Conservation (phyloP, 768 basidiomycete genomes). For the Leccinum sublutescens region DNA sequence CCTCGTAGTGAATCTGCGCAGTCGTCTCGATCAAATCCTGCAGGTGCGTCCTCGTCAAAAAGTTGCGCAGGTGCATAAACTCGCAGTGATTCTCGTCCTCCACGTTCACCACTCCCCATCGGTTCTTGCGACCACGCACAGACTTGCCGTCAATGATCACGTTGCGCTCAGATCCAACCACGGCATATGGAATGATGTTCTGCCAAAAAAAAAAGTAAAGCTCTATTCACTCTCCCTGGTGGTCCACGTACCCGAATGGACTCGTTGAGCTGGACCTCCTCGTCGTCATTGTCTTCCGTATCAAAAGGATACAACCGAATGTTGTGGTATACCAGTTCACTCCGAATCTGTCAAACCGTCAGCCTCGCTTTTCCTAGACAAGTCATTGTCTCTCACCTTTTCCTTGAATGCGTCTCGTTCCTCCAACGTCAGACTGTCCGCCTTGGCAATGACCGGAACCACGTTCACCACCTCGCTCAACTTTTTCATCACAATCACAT, state of each 20-base stretch:
- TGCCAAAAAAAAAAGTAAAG: slow-evolving; percentile 31
- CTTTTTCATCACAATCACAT: slow-evolving; percentile 99
- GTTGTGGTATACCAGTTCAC: slow-evolving; percentile 86
- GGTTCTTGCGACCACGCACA: slow-evolving; percentile 94
- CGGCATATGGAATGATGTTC: slow-evolving; percentile 94
- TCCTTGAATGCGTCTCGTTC: slow-evolving; percentile 93
- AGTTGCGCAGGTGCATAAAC: slow-evolving; percentile 96
- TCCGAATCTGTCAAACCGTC: slow-evolving; percentile 69
- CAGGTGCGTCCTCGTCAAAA: slow-evolving; percentile 93
- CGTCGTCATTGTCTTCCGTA: slow-evolving; percentile 91
- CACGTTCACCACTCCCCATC: slow-evolving; percentile 98
- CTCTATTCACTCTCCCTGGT: neutral
- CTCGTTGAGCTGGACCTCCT: slow-evolving; percentile 89
- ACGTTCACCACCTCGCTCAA: slow-evolving; percentile 98
- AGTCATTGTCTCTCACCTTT: slow-evolving; percentile 50
- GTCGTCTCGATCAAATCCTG: slow-evolving; percentile 99
- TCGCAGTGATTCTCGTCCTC: slow-evolving; percentile 98
- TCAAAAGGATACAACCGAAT: slow-evolving; percentile 97
- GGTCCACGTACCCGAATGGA: slow-evolving; percentile 72
- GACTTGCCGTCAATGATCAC: slow-evolving; percentile 96
- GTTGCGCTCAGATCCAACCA: slow-evolving; percentile 95
- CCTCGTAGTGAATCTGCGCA: slow-evolving; percentile 98
- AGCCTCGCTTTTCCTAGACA: neutral
- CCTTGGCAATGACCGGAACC: slow-evolving; percentile 98
- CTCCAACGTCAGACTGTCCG: slow-evolving; percentile 89